Conservation (phyloP, 2,329 filamentous ascomycete genomes). For the Coniosporium tulheliwenetii region DNA sequence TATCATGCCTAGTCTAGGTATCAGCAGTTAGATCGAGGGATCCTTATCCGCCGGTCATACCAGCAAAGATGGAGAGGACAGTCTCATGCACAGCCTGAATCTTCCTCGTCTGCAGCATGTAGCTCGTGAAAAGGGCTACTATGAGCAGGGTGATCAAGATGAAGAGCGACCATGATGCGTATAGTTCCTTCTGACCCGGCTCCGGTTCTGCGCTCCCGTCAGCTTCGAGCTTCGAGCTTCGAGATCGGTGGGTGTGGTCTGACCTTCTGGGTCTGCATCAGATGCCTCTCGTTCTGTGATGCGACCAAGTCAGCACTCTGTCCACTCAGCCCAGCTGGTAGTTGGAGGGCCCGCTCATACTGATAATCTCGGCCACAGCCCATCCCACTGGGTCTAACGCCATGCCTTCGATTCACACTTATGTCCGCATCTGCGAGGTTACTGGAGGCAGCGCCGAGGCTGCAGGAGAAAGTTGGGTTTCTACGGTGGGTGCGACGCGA, state of each 20-base stretch:
- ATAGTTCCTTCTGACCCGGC: slow-evolving; percentile 81
- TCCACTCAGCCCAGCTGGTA: neutral
- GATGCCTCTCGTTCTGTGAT: slow-evolving; percentile 24
- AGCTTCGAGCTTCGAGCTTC: slow-evolving; percentile 14
- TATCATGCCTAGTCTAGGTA: slow-evolving; percentile 57
- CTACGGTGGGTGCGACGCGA: no score
- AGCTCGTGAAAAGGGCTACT: slow-evolving; percentile 88
- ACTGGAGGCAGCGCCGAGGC: no score
- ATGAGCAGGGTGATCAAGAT: slow-evolving; percentile 93
- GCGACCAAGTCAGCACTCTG: neutral
- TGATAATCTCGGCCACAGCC: slow-evolving; percentile 21
- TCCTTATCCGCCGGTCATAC: slow-evolving; percentile 27
- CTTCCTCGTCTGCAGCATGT: slow-evolving; percentile 89
- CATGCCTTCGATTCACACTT: slow-evolving; percentile 10
- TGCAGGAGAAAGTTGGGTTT: no score
- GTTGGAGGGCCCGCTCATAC: slow-evolving; percentile 10
- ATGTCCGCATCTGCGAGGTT: neutral
- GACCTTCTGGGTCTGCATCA: slow-evolving; percentile 30
- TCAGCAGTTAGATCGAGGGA: slow-evolving; percentile 1
- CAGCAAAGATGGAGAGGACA: slow-evolving; percentile 93
- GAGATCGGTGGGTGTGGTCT: slow-evolving; percentile 9
- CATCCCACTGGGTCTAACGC: slow-evolving; percentile 18
- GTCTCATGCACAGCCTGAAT: slow-evolving; percentile 97
- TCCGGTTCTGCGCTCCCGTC: slow-evolving; percentile 43
- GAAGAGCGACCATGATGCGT: slow-evolving; percentile 92